Evolutionary conservation across 257 asterid genomes (phyloP), one percentile per base, ranked within the genome.

Genomic region (Solanum megistacrolobum): DNA sequence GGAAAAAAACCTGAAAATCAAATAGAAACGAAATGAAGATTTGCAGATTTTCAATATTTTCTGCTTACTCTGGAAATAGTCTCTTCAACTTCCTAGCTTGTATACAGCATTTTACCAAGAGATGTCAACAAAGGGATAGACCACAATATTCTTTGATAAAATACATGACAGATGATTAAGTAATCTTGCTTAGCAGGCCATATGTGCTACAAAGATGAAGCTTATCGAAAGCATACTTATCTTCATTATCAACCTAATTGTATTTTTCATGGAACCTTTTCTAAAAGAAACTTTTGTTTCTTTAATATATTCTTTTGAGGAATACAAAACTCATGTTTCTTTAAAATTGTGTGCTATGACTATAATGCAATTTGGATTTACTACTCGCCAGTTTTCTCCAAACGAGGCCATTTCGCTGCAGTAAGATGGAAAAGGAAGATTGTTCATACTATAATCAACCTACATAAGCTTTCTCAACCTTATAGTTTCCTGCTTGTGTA

Each of bases 1-100:
- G 98, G 97, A 52, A 86, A 87, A 89, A 86, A 97, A 66, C 95
- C 99, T 97, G 96, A 87, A 88, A 46, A 82, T 79, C 83, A 60
- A 86, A 86, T 82, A 14, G 85, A 79, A 83, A 86, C 21, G 2
- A 86, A 41, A 39, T 31, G 32, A 71, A 18, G 18, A 71, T 52
- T 71, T 43, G 83, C 48, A 9, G 9, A 86, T 69, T 86, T 21
- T 21, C 68, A 5, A 78, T 76, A 78, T n/a, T 76, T 76, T 23
- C 60, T 78, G 60, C 23, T 12, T n/a, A 78, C 20, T 20, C 1
- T 11, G 55, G 83, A 75, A 74, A 39, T 39, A n/a, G 34, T n/a
- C 60, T 13, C 36, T 39, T n/a, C 0, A 78, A 78, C 62, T 12
- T 3, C n/a, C 84, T 76, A 39, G 13, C 23, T 41, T 39, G 62